A percentile compares a stretch with the other conserved stretches of the same genome.
These are phyloP conservation scores for Panellus pusillus DNA, from an alignment of 768 basidiomycete genomes.

Conservation along the genomic window DNA sequence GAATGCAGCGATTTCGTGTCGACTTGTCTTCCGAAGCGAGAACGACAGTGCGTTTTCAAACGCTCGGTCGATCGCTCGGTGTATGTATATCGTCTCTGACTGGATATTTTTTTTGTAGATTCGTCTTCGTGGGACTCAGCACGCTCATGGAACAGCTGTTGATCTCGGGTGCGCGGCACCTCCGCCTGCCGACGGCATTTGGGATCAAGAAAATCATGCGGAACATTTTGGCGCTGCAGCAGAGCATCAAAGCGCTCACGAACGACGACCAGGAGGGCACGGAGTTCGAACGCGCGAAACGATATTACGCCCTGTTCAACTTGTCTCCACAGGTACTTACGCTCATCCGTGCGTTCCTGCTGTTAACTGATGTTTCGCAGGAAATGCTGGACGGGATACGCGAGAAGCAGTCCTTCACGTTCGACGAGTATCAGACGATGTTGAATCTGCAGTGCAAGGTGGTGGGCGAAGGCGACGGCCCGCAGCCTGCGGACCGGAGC, in stretches of 20 bases:
- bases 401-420: conserved; percentile 63
- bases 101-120: conserved; percentile 51
- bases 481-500: conserved; percentile 62
- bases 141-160: conserved; percentile 83
- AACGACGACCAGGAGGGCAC: conserved; percentile 59
- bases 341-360: not conserved
- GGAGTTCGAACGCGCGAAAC: conserved; percentile 74
- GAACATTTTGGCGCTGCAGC: conserved; percentile 89
- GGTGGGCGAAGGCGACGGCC: conserved; percentile 50
- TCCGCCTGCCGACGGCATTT: conserved; percentile 66
- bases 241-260: conserved; percentile 79
- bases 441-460: conserved; percentile 88
- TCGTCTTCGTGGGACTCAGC: conserved; percentile 84
- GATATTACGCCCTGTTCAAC: conserved; percentile 80
- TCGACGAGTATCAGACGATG: conserved; percentile 93
- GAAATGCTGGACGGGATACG: conserved; percentile 76
- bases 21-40: conserved; percentile 57
- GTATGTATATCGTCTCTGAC: conserved; percentile 2
- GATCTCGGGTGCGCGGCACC: conserved; percentile 68
- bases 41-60: conserved; percentile 66
- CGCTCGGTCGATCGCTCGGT: no score
- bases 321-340: conserved; percentile 65
- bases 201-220: conserved; percentile 87
- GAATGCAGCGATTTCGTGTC: conserved; percentile 72
- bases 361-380: conserved; percentile 25